A percentile compares a stretch with the other conserved stretches of the same genome.
These are phyloP conservation scores for Calonectria naviculata DNA, from an alignment of 2,329 filamentous ascomycete species.

Conservation along the genomic window DNA sequence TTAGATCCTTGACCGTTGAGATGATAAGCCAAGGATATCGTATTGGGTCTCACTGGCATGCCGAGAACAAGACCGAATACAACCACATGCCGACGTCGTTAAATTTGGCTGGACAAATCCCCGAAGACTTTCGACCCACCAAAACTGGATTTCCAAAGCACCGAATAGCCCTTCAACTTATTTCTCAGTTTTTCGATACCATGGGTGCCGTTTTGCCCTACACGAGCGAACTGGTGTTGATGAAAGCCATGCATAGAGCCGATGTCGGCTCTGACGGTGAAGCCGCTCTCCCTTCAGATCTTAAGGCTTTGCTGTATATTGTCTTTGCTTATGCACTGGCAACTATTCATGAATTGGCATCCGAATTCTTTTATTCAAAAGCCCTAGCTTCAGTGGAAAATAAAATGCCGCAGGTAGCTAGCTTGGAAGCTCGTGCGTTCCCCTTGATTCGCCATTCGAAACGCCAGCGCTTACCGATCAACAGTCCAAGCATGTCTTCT, in stretches of 20 bases:
- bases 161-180: not conserved
- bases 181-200: constrained; percentile 42
- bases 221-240: constrained; percentile 34
- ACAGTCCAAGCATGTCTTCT: constrained; percentile 44
- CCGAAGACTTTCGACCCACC: not conserved
- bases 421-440: constrained; percentile 5
- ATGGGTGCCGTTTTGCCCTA: constrained; percentile 42
- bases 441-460: not conserved
- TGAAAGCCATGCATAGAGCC: constrained; percentile 32
- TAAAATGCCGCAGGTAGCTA: constrained; percentile 35
- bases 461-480: not conserved
- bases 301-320: constrained; percentile 39
- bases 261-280: not conserved
- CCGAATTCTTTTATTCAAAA: constrained; percentile 43
- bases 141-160: not conserved
- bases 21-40: constrained; percentile 42
- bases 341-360: constrained; percentile 25
- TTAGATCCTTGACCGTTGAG: constrained; percentile 40
- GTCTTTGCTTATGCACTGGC: constrained; percentile 43
- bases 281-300: not conserved
- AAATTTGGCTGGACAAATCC: not conserved
- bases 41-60: not conserved
- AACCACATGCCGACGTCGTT: not conserved
- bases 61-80: not conserved
- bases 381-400: constrained; percentile 40